phyloP scores from a whole-genome alignment of 805 yeast species.

The Lipomyces chichibuensis region DNA sequence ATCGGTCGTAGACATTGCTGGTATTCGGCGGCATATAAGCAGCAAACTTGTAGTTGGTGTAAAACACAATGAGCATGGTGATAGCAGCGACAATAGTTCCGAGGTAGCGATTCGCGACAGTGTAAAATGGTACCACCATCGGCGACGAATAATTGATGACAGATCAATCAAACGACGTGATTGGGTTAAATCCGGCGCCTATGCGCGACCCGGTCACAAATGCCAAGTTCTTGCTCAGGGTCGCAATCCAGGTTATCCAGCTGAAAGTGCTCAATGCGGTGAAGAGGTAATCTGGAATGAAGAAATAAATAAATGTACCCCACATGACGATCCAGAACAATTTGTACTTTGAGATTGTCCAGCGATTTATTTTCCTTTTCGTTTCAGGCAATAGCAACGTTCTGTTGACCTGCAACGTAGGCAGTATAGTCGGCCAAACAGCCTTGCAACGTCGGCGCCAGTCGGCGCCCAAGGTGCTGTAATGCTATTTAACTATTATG shows the following conservation, averaged over 20 bases:
- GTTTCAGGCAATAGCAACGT: slow-evolving; percentile 28
- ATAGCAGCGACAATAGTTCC: slow-evolving; percentile 47
- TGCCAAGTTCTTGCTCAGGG: slow-evolving; percentile 53
- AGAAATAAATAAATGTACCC: slow-evolving; percentile 60
- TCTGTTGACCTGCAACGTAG: slow-evolving; percentile 49
- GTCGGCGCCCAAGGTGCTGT: too few relatives aligned
- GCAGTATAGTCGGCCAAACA: slow-evolving; percentile 66
- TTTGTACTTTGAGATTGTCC: slow-evolving; percentile 57
- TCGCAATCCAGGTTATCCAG: slow-evolving; percentile 46
- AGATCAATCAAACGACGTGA: slow-evolving; percentile 50
- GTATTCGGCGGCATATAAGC: slow-evolving; percentile 57
- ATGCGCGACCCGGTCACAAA: slow-evolving; percentile 58
- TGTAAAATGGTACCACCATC: slow-evolving; percentile 52
- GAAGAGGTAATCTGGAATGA: slow-evolving; percentile 69
- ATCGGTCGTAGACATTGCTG: slow-evolving; percentile 48
- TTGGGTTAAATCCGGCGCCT: slow-evolving; percentile 54
- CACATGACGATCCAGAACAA: slow-evolving; percentile 52
- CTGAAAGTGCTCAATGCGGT: slow-evolving; percentile 62
- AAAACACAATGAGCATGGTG: slow-evolving; percentile 45
- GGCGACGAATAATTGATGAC: slow-evolving; percentile 40
- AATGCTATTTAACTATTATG: too few relatives aligned
- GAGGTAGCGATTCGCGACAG: slow-evolving; percentile 42
- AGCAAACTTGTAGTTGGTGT: slow-evolving; percentile 54
- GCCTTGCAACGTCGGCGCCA: too few relatives aligned
- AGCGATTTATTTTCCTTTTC: slow-evolving; percentile 54